These are phyloP conservation scores for Tolypocladium pustulatum DNA, from an alignment of 2,329 filamentous ascomycete species.

Conservation along the genomic window DNA sequence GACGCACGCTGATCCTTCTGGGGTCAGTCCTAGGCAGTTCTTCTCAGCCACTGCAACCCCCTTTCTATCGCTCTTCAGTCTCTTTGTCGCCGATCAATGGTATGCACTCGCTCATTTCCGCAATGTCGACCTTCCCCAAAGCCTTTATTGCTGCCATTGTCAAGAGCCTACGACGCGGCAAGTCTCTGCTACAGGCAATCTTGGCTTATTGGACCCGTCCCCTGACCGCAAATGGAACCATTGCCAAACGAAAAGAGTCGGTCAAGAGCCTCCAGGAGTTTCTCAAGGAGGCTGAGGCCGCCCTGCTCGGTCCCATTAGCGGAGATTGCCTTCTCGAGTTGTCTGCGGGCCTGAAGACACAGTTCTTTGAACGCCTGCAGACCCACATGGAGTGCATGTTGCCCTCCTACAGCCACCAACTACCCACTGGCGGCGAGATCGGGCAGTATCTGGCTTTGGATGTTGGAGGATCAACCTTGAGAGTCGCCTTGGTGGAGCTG, in stretches of 20 bases:
- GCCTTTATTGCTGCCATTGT: slow-evolving; percentile 42
- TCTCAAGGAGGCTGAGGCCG: slow-evolving; percentile 42
- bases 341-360: slow-evolving; percentile 38
- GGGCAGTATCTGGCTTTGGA: slow-evolving; percentile 54
- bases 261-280: slow-evolving; percentile 36
- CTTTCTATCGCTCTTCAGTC: background rate
- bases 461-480: slow-evolving; percentile 58
- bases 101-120: slow-evolving; percentile 42
- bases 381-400: slow-evolving; percentile 50
- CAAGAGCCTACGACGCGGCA: slow-evolving; percentile 48
- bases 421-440: slow-evolving; percentile 48
- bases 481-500: slow-evolving; percentile 54
- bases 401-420: slow-evolving; percentile 53
- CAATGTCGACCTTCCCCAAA: slow-evolving; percentile 47
- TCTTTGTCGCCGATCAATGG: slow-evolving; percentile 13
- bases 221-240: slow-evolving; percentile 19
- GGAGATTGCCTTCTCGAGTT: slow-evolving; percentile 34
- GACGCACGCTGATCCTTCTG: background rate
- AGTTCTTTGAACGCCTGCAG: slow-evolving; percentile 43
- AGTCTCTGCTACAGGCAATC: slow-evolving; percentile 47
- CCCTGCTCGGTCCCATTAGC: slow-evolving; percentile 37
- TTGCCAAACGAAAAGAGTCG: slow-evolving; percentile 10
- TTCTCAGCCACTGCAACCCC: background rate
- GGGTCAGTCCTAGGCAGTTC: background rate
- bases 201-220: slow-evolving; percentile 43